Base-by-base conservation (phyloP, 2,329 filamentous ascomycete species). In the Aspergillus sp. region DNA sequence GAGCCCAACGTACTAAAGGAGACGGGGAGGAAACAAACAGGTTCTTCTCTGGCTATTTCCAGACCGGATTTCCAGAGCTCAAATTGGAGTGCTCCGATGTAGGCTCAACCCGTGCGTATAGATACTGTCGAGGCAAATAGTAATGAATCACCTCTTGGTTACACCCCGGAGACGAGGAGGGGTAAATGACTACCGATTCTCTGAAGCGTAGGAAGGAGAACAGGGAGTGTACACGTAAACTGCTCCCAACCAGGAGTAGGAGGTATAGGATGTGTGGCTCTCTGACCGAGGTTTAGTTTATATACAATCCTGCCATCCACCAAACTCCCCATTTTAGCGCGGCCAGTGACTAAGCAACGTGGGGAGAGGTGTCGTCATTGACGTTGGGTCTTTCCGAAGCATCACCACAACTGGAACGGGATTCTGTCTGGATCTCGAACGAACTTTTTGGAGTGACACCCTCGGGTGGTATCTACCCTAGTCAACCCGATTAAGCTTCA, bases 261-360 rank as follows among this genome's bases (percentile, higher is more conserved):
- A 4, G 32, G 32, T 28, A 36, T 36, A 2, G 32, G 32, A 39
- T 9, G 28, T 4, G 7, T 21, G 15, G 21, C 39, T 21, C 21
- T 32, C 19, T 39, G 51, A 38, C 6, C 25, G 51, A 53, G 51
- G 32, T 41, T 53, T 28, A 53, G 32, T 36, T 36, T 53, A 53
- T 53, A 53, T 32, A 41, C 32, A 6, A 23, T 10, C 12, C 32
- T 13, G 32, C 32, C 32, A 36, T 36, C 32, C 12, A 12, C 32
- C 10, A 36, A 36, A 36, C 12, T 13, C 32, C 32, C 5, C 12
- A 36, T 36, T 36, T 32, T n/a, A 53, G 19, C 5, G 13, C 39
- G 30, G 39, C 9, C 51, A 6, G 32, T 53, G 51, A 53, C 51
- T 53, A 53, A 53, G 51, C 51, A 53, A 17, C 51, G 21, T 53